Base-by-base conservation (phyloP, 352 stramenopile species). In the Phytophthora sansomeana region DNA sequence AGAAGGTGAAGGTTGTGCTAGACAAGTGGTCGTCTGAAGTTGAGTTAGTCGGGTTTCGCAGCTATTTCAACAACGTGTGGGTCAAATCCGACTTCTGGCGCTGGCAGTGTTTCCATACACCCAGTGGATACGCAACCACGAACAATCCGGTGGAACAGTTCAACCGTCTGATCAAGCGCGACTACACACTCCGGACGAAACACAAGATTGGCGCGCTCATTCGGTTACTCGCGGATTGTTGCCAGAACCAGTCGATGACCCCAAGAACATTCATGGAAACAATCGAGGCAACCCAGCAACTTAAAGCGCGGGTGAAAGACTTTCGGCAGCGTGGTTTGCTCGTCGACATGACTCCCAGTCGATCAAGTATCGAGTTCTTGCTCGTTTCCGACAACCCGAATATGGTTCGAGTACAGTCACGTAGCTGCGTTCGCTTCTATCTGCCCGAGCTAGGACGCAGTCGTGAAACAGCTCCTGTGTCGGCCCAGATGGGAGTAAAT, bases 21-120 rank as follows among this genome's bases (percentile, higher is more conserved):
- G 13, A 6, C 13, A 30, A 36, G n/a, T 62, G 39, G 41, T 28
- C 13, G 26, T 3, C 3, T 1, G 16, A 53, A n/a, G 8, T 24
- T 14, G 17, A 13, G 17, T 24, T 62, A 11, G 9, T 6, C 3
- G 17, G 4, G 4, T 46, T 63, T 46, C 7, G 11, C 1, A 21
- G 1, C 7, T 55, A 54, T 2, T 54, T 54, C 21, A 14, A 47
- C 0, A 48, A 9, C 2, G 4, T 36, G 16, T 48, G 42, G 55
- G 14, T 71, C 3, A 5, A 0, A 19, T 41, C 49, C 14, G 42
- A 32, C 0, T 74, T 63, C 19, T 47, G 17, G 0, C 28, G 53
- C 10, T 74, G 59, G 59, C 54, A 67, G 63, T 39, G 63, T 69
- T 51, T 71, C 6, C 39, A 52, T 16, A 60, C 53, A 32, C 39